Percentiles rank a stretch among this genome's conserved stretches.
phyloP scores from a whole-genome alignment of 768 basidiomycete genomes.

The Lactarius sp. region DNA sequence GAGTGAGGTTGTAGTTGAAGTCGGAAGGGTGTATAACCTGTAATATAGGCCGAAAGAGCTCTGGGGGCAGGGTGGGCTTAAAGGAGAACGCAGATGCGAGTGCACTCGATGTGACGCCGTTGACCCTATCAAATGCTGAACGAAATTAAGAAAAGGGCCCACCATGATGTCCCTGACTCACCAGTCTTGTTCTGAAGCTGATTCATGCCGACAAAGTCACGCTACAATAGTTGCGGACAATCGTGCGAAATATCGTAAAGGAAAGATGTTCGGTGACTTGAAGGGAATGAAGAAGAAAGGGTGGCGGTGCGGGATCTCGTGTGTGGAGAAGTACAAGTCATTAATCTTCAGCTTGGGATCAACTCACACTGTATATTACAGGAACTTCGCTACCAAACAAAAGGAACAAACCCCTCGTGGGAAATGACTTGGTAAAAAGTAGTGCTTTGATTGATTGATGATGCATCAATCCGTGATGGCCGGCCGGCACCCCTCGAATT shows the following conservation, averaged over 20 bases:
- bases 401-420: not conserved
- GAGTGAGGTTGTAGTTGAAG: conserved; percentile 6
- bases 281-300: not conserved
- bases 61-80: conserved; percentile 4
- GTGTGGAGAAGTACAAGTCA: not conserved
- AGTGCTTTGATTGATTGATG: no score
- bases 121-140: not conserved
- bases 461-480: no score
- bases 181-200: not conserved
- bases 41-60: conserved; percentile 16
- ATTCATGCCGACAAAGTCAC: not conserved
- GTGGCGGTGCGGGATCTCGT: not conserved
- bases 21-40: conserved; percentile 8
- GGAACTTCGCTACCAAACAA: not conserved
- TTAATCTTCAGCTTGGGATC: conserved; percentile 2
- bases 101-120: not conserved
- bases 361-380: not conserved
- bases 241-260: not conserved
- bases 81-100: not conserved
- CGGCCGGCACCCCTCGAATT: not conserved
- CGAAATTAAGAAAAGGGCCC: not conserved
- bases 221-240: not conserved
- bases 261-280: not conserved
- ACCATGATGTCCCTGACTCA: not conserved
- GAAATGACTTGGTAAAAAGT: not conserved